phyloP scores from a whole-genome alignment of 108 stramenopile genomes.

The Nitzschia palea region DNA sequence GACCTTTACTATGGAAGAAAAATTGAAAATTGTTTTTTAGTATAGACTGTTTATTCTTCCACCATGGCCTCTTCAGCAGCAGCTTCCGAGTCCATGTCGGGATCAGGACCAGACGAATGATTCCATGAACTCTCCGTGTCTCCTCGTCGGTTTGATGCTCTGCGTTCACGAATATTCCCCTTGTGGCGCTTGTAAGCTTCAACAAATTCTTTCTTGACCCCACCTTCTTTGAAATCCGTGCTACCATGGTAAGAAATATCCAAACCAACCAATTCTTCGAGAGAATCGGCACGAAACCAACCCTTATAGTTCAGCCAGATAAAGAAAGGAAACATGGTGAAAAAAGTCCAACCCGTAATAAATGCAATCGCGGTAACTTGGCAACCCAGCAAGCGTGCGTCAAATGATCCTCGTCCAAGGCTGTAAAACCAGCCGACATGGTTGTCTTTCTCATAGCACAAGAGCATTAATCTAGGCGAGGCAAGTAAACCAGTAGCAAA shows the following conservation, averaged over 20 bases:
- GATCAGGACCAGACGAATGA: conserved; percentile 12
- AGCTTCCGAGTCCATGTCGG: conserved; percentile 16
- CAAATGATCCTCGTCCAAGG: conserved; percentile 41
- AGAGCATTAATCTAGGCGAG: conserved; percentile 30
- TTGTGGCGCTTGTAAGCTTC: conserved; percentile 47
- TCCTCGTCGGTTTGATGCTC: background rate
- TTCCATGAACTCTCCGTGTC: conserved; percentile 14
- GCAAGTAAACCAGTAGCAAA: conserved; percentile 82
- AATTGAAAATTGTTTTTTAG: background rate
- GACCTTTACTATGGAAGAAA: too few species aligned
- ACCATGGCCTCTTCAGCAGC: conserved; percentile 23
- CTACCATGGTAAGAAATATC: conserved; percentile 64
- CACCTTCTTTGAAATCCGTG: conserved; percentile 23
- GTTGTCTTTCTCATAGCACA: conserved; percentile 45
- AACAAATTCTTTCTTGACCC: conserved; percentile 46
- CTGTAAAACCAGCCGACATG: conserved; percentile 77
- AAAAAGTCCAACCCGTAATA: conserved; percentile 68
- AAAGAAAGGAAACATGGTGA: conserved; percentile 70
- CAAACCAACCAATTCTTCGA: conserved; percentile 76
- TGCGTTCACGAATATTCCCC: conserved; percentile 15
- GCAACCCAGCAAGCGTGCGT: conserved; percentile 65
- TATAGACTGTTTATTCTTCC: background rate
- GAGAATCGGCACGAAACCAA: conserved; percentile 70
- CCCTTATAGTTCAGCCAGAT: conserved; percentile 68
- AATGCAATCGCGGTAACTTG: conserved; percentile 69